Evolutionary conservation across 208 protist species (phyloP).

Genomic region (Phytomonas sp.): DNA sequence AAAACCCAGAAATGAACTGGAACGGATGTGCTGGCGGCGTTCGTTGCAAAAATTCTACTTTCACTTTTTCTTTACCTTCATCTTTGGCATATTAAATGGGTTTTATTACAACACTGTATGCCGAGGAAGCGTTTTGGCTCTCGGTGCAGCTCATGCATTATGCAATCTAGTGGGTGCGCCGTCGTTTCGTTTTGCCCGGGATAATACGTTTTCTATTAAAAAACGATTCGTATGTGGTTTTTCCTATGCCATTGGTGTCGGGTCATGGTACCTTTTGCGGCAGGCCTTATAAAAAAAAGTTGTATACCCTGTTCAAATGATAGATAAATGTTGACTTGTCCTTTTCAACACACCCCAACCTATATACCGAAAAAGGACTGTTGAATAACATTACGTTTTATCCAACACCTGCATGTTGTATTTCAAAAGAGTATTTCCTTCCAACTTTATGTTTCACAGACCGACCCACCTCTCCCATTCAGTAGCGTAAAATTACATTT

Average conservation of each 20-base stretch:
- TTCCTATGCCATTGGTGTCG: neutral
- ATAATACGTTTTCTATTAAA: neutral
- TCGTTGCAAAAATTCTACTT: conserved; percentile 9
- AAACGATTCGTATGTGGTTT: conserved; percentile 7
- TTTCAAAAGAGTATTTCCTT: neutral
- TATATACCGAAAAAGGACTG: neutral
- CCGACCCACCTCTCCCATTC: neutral
- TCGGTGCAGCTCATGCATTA: conserved; percentile 31
- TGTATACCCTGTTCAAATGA: neutral
- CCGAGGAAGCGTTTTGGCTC: conserved; percentile 32
- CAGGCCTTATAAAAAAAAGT: neutral
- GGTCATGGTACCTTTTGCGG: neutral
- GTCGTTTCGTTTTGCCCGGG: conserved; percentile 20
- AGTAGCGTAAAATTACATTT: neutral
- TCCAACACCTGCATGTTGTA: neutral
- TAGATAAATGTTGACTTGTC: neutral
- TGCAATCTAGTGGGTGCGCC: conserved; percentile 68
- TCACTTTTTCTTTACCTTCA: conserved; percentile 24
- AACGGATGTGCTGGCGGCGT: conserved; percentile 17
- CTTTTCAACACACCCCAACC: neutral
- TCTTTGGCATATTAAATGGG: conserved; percentile 52
- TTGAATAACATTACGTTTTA: neutral
- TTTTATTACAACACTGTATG: conserved; percentile 41
- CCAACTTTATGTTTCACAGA: neutral
- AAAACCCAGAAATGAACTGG: neutral